Conservation (phyloP, 1,284 basidiomycete genomes). For the Rhizoctonia solani region DNA sequence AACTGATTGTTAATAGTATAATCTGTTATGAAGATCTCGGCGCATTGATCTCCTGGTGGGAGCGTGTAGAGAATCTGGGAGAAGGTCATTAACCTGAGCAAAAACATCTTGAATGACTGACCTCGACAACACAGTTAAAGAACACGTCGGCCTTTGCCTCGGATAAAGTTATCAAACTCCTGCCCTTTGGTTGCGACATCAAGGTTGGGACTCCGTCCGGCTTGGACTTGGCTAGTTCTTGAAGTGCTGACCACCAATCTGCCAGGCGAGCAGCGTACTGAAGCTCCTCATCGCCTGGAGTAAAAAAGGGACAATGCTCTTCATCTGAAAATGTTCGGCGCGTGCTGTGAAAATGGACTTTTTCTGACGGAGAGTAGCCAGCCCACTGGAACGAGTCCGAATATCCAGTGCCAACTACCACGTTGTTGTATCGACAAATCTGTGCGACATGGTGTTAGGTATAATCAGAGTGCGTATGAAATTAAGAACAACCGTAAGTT, state of each 20-base stretch:
- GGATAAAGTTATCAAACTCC: conserved; percentile 5
- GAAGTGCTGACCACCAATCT: conserved; percentile 22
- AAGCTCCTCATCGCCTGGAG: neutral
- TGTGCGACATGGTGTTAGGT: neutral
- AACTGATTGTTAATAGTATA: conserved; percentile 21
- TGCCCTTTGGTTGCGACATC: conserved; percentile 2
- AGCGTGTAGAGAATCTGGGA: conserved; percentile 8
- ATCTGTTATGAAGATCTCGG: conserved; percentile 22
- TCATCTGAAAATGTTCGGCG: neutral
- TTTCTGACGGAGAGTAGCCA: conserved; percentile 9
- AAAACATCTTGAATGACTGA: neutral
- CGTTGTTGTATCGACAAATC: neutral
- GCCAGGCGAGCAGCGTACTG: conserved; percentile 10
- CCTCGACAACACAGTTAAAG: conserved; percentile 26
- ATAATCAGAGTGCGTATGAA: neutral
- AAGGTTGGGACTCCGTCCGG: neutral
- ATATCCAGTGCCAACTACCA: conserved; percentile 13
- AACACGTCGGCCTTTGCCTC: conserved; percentile 19
- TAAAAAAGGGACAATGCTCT: conserved; percentile 24
- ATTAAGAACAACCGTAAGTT: neutral
- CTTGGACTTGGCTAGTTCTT: conserved; percentile 6
- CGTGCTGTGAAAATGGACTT: conserved; percentile 15
- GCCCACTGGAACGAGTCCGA: conserved; percentile 18
- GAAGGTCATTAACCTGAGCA: neutral
- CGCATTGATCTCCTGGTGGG: conserved; percentile 16